Evolutionary conservation across 345 rosid genomes (phyloP), one percentile per base, ranked within the genome.

Genomic region (Populus pruinosa): DNA sequence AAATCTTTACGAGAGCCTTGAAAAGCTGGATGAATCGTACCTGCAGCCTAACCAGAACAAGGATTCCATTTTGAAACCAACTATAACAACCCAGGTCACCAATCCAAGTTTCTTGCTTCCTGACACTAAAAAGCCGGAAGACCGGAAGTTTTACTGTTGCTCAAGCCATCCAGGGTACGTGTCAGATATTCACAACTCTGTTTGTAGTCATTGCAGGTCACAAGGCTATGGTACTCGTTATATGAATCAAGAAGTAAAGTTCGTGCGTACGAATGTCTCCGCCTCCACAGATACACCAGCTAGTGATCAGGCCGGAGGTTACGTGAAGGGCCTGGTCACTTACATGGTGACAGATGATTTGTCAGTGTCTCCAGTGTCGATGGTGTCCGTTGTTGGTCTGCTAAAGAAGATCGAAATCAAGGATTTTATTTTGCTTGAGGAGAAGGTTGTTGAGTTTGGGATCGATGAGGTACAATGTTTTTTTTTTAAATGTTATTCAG

Each of bases 311-410:
- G 35, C 35, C 35, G 35, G 41, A 44, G 72, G 81, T 23, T 49
- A 36, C 53, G 75, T 53, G 72, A 78, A 82, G 31, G 74, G 53
- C 0, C 6, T 39, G 21, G 65, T 65, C 17, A 72, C 49, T 0
- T 78, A 56, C 53, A 69, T 53, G 39, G 72, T 82, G 56, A 74
- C 25, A 62, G 77, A 83, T 67, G 66, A 74, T 44, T 71, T 72
- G 18, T n/a, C 12, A 4, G 72, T 83, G 16, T 73, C 41, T 6
- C 78, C 83, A 2, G 29, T 80, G 74, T 69, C 82, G 14, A 78
- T 72, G n/a, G 69, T 49, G 2, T 49, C 75, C 20, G 21, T 36
- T 33, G 12, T 75, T 38, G 1, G 74, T 8, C 20, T 81, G 70
- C 80, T 81, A 0, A 81, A 56, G 17, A 73, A 65, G 67, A 81